phyloP scores from a whole-genome alignment of 2,329 filamentous ascomycete species.

The Xylaria sp. region DNA sequence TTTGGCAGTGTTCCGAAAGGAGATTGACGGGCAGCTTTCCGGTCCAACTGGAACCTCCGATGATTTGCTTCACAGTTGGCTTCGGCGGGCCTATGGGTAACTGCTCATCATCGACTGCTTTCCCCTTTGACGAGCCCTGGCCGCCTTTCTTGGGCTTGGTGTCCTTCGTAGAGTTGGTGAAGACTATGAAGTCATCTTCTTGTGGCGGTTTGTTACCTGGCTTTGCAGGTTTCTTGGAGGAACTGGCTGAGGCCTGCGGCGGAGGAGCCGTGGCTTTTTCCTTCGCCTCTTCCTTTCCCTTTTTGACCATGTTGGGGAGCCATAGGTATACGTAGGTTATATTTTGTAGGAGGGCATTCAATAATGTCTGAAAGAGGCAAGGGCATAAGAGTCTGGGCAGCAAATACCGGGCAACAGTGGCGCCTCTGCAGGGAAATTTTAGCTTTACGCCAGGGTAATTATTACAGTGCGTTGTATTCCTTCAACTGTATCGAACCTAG shows the following conservation, averaged over 20 bases:
- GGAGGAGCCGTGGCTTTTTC: conserved; percentile 58
- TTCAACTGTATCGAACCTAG: not conserved
- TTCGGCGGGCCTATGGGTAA: conserved; percentile 61
- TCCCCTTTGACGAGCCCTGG: conserved; percentile 42
- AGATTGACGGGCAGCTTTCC: conserved; percentile 95
- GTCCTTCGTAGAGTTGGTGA: conserved; percentile 68
- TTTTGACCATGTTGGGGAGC: conserved; percentile 60
- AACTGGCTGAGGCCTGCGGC: conserved; percentile 45
- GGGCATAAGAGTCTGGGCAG: not conserved
- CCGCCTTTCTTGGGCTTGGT: conserved; percentile 58
- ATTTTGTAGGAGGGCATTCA: not conserved
- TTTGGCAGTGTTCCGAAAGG: conserved; percentile 93
- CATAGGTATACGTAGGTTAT: conserved; percentile 37
- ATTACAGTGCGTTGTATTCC: not conserved
- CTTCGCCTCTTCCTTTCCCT: conserved; percentile 66
- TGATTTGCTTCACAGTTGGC: conserved; percentile 79
- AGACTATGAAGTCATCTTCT: conserved; percentile 66
- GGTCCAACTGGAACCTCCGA: conserved; percentile 96
- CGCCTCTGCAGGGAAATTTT: conserved; percentile 11
- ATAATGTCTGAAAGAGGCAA: conserved; percentile 13
- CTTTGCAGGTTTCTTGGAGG: conserved; percentile 52
- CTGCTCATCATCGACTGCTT: conserved; percentile 47
- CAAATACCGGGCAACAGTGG: conserved; percentile 16
- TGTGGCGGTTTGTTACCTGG: conserved; percentile 45
- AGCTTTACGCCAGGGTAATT: not conserved